Evolutionary conservation across 768 basidiomycete species (phyloP), one percentile per base, ranked within the genome.

Genomic region (Pulveroboletus sp.): DNA sequence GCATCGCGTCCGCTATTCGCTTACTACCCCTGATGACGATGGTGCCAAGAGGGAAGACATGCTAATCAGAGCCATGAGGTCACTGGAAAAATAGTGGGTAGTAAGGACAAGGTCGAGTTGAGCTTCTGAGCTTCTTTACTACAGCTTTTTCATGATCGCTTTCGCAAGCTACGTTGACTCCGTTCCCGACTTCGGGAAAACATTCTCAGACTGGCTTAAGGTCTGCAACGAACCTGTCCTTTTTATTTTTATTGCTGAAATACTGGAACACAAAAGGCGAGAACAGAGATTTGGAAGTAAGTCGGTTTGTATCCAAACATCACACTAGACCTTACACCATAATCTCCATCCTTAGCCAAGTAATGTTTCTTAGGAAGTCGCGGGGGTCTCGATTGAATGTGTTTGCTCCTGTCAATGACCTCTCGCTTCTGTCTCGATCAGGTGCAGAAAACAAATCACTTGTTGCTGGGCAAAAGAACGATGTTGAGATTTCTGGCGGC

Each of bases 201-300:
- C 77, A 11, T 97, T 98, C 66, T 85, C 85, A 1, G 74, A 79
- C n/a, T 97, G 94, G 94, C 69, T 97, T 29, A 85, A 85, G 77
- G 88, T 87, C 27, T 25, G 72, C 60, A 5, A 39, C 38, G 10
- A 13, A 43, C 31, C 9, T 17, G 29, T 23, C 37, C 2, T 25
- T 14, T 49, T 13, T 49, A 5, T 47, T 51, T 5, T 32, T 10
- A 29, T 13, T 36, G 6, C 29, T 45, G 16, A 38, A 34, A 31
- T 33, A 20, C 24, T 49, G 42, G 41, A 24, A 49, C 34, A 8
- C n/a, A 43, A 31, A 27, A 88, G 82, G 71, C 82, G 2, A 78
- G 95, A 36, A 84, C 88, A 3, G 97, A 98, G 64, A 91, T 99
- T 16, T 91, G 87, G 84, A 97, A 90, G 93, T 92, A 62, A 65